A percentile compares a stretch with the other conserved stretches of the same genome.
These are phyloP conservation scores for Leccinum boreale DNA, from an alignment of 768 basidiomycete genomes.

Conservation along the genomic window DNA sequence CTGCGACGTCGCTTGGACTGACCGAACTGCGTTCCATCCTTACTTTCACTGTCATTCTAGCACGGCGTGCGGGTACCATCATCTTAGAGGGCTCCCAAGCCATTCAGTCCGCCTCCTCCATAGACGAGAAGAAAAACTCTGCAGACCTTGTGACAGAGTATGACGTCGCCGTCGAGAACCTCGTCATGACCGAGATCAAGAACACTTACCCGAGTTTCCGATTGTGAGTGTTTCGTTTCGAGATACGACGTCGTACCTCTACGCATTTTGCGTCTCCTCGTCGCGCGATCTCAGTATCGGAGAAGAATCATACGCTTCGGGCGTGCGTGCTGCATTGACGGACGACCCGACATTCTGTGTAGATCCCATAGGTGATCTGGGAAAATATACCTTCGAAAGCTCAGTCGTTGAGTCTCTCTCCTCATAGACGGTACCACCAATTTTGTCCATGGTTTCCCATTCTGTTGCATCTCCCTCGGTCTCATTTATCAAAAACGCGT, in stretches of 20 bases:
- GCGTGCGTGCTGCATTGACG: constrained; percentile 61
- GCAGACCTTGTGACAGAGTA: constrained; percentile 95
- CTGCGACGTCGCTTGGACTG: constrained; percentile 21
- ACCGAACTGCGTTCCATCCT: constrained; percentile 59
- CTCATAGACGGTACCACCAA: constrained; percentile 81
- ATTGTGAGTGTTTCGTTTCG: constrained; percentile 56
- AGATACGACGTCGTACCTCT: neutral
- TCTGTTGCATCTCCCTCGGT: constrained; percentile 87
- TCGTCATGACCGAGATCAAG: constrained; percentile 68
- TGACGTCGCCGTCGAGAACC: constrained; percentile 84
- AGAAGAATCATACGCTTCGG: constrained; percentile 87
- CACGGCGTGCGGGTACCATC: constrained; percentile 65
- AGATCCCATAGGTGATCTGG: constrained; percentile 79
- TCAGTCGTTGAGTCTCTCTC: neutral
- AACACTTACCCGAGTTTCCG: constrained; percentile 67
- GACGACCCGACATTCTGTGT: constrained; percentile 94
- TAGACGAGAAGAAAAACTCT: constrained; percentile 86
- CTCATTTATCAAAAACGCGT: constrained; percentile 77
- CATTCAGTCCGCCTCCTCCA: constrained; percentile 55
- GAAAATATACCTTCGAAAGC: neutral
- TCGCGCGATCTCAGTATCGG: constrained; percentile 61
- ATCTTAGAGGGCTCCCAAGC: constrained; percentile 75
- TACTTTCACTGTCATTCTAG: constrained; percentile 62
- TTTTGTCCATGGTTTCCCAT: constrained; percentile 82
- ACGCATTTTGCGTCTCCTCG: neutral